Conservation (phyloP, 805 yeast genomes). For the Metschnikowia lachancei region DNA sequence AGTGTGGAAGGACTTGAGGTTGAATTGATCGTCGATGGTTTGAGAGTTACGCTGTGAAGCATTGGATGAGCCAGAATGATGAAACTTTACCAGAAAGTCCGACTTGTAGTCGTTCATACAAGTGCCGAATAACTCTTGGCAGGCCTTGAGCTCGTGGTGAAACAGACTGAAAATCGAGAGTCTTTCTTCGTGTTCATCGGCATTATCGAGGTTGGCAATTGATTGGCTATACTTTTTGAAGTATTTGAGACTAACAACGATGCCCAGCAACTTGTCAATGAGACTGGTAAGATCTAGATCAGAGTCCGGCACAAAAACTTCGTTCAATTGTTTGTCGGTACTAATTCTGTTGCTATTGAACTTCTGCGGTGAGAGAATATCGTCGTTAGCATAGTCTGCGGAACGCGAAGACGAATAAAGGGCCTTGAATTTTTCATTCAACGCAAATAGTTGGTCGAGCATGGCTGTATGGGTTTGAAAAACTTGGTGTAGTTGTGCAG, state of each 20-base stretch:
- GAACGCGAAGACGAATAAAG: conserved; percentile 9
- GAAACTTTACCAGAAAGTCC: conserved; percentile 8
- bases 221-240: conserved; percentile 39
- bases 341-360: neutral
- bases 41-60: conserved; percentile 23
- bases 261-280: conserved; percentile 30
- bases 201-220: conserved; percentile 22
- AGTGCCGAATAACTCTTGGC: conserved; percentile 32
- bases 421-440: conserved; percentile 30
- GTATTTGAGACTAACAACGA: conserved; percentile 36
- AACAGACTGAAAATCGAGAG: conserved; percentile 37
- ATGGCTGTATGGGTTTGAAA: conserved; percentile 26
- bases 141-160: conserved; percentile 28
- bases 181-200: conserved; percentile 38
- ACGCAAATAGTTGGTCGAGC: conserved; percentile 21
- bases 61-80: conserved; percentile 7
- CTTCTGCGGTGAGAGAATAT: conserved; percentile 10
- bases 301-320: conserved; percentile 9
- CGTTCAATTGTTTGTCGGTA: neutral
- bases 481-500: conserved; percentile 20
- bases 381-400: conserved; percentile 18
- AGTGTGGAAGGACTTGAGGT: conserved; percentile 38
- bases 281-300: conserved; percentile 25
- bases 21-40: conserved; percentile 13
- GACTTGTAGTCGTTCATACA: conserved; percentile 27